Evolutionary conservation across 148 eudicot genomes (phyloP), one percentile per base, ranked within the genome.

Genomic region (Heliosperma pusillum): DNA sequence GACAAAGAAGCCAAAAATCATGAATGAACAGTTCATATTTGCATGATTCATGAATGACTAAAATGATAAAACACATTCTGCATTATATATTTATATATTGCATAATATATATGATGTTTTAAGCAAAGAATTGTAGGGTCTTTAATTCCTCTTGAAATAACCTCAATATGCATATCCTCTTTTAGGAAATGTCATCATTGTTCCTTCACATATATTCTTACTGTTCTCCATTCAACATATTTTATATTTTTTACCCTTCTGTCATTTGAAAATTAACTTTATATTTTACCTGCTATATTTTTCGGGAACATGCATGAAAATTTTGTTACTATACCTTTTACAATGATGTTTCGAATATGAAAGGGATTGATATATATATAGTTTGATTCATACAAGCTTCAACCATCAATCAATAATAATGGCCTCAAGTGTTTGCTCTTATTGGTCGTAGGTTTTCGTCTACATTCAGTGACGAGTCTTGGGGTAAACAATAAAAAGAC

Each of bases 141-240:
- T 57, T 50, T 42, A 67, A 36, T 42, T 22, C 47, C 47, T 70
- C 55, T 17, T 50, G 17, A 50, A 50, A 50, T 50, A 13, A 12
- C 4, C 12, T 12, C 15, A 50, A 50, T 50, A 12, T 50, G 40
- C 22, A 12, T 10, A 68, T 33, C 50, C 73, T 76, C 8, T 68
- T 76, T 76, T 13, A 55, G 78, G 78, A 75, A 66, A 75, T 56
- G 65, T 12, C 55, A 75, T 66, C 55, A 66, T 75, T 20, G 20
- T 74, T n/a, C 42, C n/a, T 65, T 26, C 69, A 30, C 63, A 65
- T 61, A 65, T 61, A 6, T 16, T 30, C 22, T 16, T 27, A 65
- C 45, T 65, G 69, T 30, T 30, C 45, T 30, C 24, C 69, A 30
- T 19, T 16, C 10, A 30, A 17, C 53, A 40, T 22, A 26, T 20